These are phyloP conservation scores for Globisporangium orthogonon DNA, from an alignment of 352 stramenopile genomes.

Conservation along the genomic window DNA sequence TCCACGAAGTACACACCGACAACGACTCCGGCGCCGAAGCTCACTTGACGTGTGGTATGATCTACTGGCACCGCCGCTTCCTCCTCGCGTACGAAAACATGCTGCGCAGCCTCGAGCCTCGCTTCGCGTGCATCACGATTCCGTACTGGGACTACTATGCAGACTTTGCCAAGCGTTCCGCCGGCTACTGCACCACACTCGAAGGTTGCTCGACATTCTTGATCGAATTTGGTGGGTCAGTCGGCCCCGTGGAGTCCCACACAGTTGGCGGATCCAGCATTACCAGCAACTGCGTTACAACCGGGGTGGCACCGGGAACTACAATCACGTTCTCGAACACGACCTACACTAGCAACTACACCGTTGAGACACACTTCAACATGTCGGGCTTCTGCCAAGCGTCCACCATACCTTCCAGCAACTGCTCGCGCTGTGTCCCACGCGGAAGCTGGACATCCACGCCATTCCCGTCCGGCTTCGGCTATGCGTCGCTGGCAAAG, in stretches of 20 bases:
- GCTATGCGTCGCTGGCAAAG: constrained; percentile 37
- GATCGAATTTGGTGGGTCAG: constrained; percentile 51
- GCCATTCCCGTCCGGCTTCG: constrained; percentile 48
- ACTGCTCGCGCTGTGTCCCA: constrained; percentile 47
- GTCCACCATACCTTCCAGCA: constrained; percentile 19
- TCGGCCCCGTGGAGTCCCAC: constrained; percentile 8
- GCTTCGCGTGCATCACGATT: constrained; percentile 61
- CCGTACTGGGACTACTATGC: constrained; percentile 80
- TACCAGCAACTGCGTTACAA: constrained; percentile 20
- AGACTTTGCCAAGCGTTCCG: constrained; percentile 42
- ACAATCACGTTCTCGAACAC: constrained; percentile 7
- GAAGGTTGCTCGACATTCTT: constrained; percentile 57
- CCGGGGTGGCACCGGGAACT: constrained; percentile 1
- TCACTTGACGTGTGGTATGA: constrained; percentile 41
- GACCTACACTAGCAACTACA: constrained; percentile 6
- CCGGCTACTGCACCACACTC: constrained; percentile 29
- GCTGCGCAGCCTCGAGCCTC: constrained; percentile 51
- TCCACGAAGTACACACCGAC: constrained; percentile 52
- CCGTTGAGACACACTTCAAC: constrained; percentile 12
- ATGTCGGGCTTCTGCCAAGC: constrained; percentile 51
- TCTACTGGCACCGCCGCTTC: constrained; percentile 70
- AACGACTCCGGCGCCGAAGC: constrained; percentile 26
- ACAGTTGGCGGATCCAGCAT: constrained; percentile 17
- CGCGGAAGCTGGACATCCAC: constrained; percentile 36
- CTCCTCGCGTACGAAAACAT: constrained; percentile 72